Conservation (phyloP, 2,329 filamentous ascomycete genomes). For the Venturia asperata region DNA sequence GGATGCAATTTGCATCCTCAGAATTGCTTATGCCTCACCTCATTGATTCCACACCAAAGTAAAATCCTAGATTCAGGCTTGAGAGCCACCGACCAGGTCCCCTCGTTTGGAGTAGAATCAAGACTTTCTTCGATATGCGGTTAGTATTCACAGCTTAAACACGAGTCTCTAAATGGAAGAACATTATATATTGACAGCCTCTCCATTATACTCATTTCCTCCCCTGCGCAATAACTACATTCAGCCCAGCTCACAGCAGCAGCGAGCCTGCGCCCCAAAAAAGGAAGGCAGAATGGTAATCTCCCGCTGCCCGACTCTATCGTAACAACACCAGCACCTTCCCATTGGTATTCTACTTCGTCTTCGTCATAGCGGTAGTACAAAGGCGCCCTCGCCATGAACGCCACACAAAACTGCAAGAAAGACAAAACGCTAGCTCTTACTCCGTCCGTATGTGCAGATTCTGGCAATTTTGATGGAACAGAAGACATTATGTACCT, state of each 20-base stretch:
- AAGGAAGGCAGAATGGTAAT: background rate
- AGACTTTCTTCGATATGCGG: no score
- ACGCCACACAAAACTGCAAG: background rate
- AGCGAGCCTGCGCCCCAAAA: background rate
- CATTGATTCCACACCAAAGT: no score
- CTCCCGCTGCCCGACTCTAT: background rate
- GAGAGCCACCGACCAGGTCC: no score
- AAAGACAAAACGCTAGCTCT: background rate
- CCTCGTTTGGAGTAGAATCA: no score
- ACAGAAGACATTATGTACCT: conserved; percentile 2
- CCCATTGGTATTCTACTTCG: background rate
- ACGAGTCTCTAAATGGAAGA: background rate
- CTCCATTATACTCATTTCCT: background rate
- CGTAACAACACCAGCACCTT: background rate
- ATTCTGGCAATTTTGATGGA: background rate
- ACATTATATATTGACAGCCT: background rate
- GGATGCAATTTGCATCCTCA: no score
- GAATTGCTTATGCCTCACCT: no score
- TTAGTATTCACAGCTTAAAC: background rate
- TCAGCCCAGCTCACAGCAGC: background rate
- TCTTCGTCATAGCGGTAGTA: background rate
- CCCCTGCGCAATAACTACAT: background rate
- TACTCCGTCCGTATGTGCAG: background rate
- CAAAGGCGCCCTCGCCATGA: background rate
- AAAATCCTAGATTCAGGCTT: no score